phyloP scores from a whole-genome alignment of 768 basidiomycete species.

The Xerocomus spinulosus region DNA sequence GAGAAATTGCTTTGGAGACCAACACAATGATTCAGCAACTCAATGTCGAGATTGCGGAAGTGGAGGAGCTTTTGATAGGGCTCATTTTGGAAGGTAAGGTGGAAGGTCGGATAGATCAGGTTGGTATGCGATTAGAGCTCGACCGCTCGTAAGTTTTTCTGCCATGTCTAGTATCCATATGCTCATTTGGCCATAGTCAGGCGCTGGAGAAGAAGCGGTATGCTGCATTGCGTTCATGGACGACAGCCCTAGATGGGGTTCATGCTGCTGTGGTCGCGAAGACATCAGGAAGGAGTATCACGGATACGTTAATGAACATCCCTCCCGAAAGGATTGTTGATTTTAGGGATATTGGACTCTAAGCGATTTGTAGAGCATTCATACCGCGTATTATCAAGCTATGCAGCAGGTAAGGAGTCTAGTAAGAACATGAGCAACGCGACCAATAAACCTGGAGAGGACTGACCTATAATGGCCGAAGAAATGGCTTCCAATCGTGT shows the following conservation, averaged over 20 bases:
- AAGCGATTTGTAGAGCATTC: slow-evolving; percentile 7
- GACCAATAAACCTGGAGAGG: background rate
- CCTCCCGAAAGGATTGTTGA: slow-evolving; percentile 31
- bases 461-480: slow-evolving; percentile 40
- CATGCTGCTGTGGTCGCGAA: slow-evolving; percentile 76
- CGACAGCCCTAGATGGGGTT: slow-evolving; percentile 70
- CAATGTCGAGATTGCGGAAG: slow-evolving; percentile 87
- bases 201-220: slow-evolving; percentile 86
- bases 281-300: slow-evolving; percentile 40
- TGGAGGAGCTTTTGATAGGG: slow-evolving; percentile 89
- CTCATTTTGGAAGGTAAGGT: slow-evolving; percentile 97
- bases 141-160: slow-evolving; percentile 62
- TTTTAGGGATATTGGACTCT: slow-evolving; percentile 28
- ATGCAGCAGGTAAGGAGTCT: background rate
- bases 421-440: background rate
- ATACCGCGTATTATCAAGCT: slow-evolving; percentile 4
- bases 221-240: slow-evolving; percentile 76
- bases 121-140: slow-evolving; percentile 86
- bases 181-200: slow-evolving; percentile 50
- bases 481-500: slow-evolving; percentile 76
- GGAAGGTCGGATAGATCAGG: slow-evolving; percentile 95
- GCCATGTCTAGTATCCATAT: background rate
- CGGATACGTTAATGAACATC: slow-evolving; percentile 33
- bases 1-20: background rate
- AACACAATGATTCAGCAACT: slow-evolving; percentile 63